Base-by-base conservation (phyloP, 805 yeast species). In the Metschnikowia peoriensis region DNA sequence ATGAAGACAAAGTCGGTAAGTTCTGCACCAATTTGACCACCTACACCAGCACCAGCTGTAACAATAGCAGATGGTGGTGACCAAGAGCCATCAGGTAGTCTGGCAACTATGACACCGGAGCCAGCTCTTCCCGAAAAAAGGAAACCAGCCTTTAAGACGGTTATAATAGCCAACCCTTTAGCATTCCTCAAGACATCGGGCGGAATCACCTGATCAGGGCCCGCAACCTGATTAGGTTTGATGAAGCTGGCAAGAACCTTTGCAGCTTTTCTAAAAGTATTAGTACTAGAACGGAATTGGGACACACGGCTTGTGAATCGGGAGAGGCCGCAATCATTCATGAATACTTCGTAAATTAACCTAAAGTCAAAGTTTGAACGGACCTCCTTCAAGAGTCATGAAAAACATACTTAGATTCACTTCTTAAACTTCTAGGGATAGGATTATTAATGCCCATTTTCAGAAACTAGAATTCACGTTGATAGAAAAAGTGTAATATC, bases 31-130 rank as follows among this genome's bases (percentile, higher is more conserved):
- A 94, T 82, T 74, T 91, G 96, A 42, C 99, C 99, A 54, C 99
- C 99, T 7, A 94, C 97, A 64, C 99, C 98, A 4, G 97, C 98
- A 62, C 98, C 99, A 3, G 96, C 98, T 22, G 97, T 89, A 49
- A 84, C 86, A 59, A 94, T 86, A 9, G 97, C 99, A 2, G 96
- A 86, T 1, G 99, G 99, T 2, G 97, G 96, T 12, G 97, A 91
- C 99, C 99, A 93, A 0, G 88, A 71, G 0, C 97, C 98, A 70
- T 94, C 98, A 1, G 96, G 96, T 46, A 94, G 77, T 54, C 97
- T 77, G 6, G 97, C 97, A 28, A 93, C 96, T 55, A 93, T 88
- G 37, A 93, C 89, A 58, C 99, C 99, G 1, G 97, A 89, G 28
- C 99, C 99, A 0, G 97, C 98, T 67, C 99, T 82, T 29, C 98